Evolutionary conservation across 768 basidiomycete genomes (phyloP), one percentile per base, ranked within the genome.

Genomic region (Leucocoprinus sp.): DNA sequence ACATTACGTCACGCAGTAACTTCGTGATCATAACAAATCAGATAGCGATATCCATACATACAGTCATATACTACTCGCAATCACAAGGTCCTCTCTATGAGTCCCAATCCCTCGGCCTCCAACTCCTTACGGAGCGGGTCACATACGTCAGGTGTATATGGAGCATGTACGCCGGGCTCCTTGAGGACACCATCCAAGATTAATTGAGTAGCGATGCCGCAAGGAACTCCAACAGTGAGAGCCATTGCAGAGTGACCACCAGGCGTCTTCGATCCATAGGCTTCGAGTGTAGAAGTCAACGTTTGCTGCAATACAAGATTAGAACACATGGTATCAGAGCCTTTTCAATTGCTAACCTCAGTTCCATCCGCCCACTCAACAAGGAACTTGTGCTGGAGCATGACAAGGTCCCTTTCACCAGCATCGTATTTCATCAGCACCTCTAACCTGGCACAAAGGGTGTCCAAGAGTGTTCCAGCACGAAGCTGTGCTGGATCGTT

Each of bases 381-480:
- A 55, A 90, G 67, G 60, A 99, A 98, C 71, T 93, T 95, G 77
- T 99, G 95, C 67, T 97, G 95, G 43, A 99, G 80, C 82, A 98
- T 90, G 50, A 99, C 89, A 50, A 98, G 78, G 64, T 99, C 95
- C 8, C 90, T 83, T 66, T 98, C 93, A 52, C 89, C 90, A 37
- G 72, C 66, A 52, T 82, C 86, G 66, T 95, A 97, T 64, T 82
- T 77, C 89, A 97, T 96, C 61, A 95, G 75, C 50, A 71, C 78
- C 71, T 99, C 93, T 39, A 99, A 76, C 17, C 75, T 81, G 2
- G 78, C 88, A 61, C 93, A 96, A 50, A 99, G 83, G 3, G 96
- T 93, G 65, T 96, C 92, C 52, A 99, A 79, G 53, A 95, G 74
- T 66, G 87, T 93, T 27, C 74, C 73, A 24, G 70, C 79, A 33